Evolutionary conservation across 2,329 filamentous ascomycete species (phyloP).

Genomic region (Alternaria burnsii): DNA sequence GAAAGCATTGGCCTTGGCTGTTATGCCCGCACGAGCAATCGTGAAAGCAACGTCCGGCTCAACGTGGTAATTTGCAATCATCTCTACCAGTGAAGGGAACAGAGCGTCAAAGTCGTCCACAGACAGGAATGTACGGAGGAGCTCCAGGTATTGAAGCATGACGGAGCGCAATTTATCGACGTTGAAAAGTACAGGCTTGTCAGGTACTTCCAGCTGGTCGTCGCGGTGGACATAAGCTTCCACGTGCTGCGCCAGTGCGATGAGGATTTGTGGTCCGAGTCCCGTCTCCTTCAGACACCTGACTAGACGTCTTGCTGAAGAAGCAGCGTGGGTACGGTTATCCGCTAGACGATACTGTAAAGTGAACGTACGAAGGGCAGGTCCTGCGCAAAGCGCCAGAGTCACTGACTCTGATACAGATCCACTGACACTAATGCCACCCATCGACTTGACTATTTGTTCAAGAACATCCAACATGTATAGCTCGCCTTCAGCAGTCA

Average conservation of each 20-base stretch:
- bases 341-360: conserved; percentile 80
- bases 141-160: conserved; percentile 86
- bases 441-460: conserved; percentile 91
- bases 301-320: conserved; percentile 81
- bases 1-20: conserved; percentile 50
- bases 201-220: conserved; percentile 77
- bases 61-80: conserved; percentile 82
- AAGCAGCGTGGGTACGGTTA: conserved; percentile 77
- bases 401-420: conserved; percentile 91
- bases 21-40: conserved; percentile 78
- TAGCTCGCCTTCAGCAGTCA: conserved; percentile 76
- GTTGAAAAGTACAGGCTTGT: conserved; percentile 88
- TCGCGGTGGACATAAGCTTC: conserved; percentile 83
- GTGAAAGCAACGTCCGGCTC: conserved; percentile 84
- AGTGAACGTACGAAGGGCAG: conserved; percentile 79
- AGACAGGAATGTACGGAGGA: conserved; percentile 81
- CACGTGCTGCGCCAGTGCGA: conserved; percentile 89
- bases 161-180: conserved; percentile 90
- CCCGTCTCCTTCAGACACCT: conserved; percentile 79
- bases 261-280: conserved; percentile 82
- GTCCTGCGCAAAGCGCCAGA: conserved; percentile 86
- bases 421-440: conserved; percentile 84
- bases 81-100: conserved; percentile 75
- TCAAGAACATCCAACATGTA: conserved; percentile 92
- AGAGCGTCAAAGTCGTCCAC: conserved; percentile 78